Evolutionary conservation across 768 basidiomycete genomes (phyloP).

Genomic region (Psilocybe cubensis): DNA sequence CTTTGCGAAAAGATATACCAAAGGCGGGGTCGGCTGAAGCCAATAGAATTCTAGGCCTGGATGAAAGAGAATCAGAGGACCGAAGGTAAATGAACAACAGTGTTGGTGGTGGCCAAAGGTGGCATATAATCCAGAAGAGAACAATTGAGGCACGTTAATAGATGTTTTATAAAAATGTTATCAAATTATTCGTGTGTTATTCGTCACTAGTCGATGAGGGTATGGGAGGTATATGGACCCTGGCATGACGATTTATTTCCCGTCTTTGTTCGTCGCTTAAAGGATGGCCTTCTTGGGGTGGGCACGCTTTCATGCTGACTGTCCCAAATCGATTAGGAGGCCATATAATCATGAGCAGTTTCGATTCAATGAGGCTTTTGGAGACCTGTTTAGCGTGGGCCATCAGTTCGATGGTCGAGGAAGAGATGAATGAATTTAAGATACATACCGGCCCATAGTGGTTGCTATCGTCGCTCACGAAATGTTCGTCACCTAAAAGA

Average conservation of each 20-base stretch:
- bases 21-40: constrained; percentile 47
- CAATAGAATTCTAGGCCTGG: constrained; percentile 44
- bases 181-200: background rate
- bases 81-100: constrained; percentile 33
- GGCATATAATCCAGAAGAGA: background rate
- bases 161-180: background rate
- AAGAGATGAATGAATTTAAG: background rate
- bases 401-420: background rate
- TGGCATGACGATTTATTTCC: constrained; percentile 36
- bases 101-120: constrained; percentile 14
- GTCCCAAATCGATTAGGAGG: constrained; percentile 51
- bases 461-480: constrained; percentile 74
- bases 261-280: constrained; percentile 41
- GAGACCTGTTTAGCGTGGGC: constrained; percentile 38
- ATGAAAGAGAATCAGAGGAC: constrained; percentile 23
- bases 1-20: constrained; percentile 47
- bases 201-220: too few species aligned
- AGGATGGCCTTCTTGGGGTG: background rate
- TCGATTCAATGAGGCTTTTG: constrained; percentile 52
- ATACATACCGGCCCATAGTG: constrained; percentile 65
- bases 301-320: constrained; percentile 5
- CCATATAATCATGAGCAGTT: constrained; percentile 53
- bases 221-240: constrained; percentile 26
- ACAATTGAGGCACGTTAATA: background rate
- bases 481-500: constrained; percentile 64